Percentiles rank a stretch among this genome's conserved stretches.
phyloP scores from a whole-genome alignment of 2,329 filamentous ascomycete species.

The Colletotrichum eleusines region DNA sequence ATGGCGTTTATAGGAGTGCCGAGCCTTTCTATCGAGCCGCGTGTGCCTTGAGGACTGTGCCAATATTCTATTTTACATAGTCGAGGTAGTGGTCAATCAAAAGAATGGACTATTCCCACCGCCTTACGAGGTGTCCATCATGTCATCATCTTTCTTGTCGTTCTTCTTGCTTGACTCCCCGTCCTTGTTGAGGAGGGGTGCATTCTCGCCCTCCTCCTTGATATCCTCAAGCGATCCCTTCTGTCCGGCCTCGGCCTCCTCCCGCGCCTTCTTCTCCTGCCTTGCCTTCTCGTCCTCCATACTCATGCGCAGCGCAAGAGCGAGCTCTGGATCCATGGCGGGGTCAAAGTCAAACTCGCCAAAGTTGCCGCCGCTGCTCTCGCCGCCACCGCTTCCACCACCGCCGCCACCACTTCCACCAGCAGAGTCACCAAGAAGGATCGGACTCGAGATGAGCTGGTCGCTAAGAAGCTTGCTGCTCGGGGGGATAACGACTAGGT shows the following conservation, averaged over 20 bases:
- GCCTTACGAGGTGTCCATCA: slow-evolving; percentile 88
- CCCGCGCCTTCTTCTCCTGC: slow-evolving; percentile 85
- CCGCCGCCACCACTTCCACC: slow-evolving; percentile 62
- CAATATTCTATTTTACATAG: slow-evolving; percentile 42
- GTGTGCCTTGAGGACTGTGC: slow-evolving; percentile 30
- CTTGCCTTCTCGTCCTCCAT: slow-evolving; percentile 98
- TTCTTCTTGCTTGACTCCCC: slow-evolving; percentile 60
- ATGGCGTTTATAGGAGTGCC: slow-evolving; percentile 39
- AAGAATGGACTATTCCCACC: slow-evolving; percentile 7
- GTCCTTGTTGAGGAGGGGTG: slow-evolving; percentile 72
- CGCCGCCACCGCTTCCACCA: slow-evolving; percentile 64
- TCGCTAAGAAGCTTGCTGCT: slow-evolving; percentile 94
- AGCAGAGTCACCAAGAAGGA: slow-evolving; percentile 83
- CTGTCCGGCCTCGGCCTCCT: slow-evolving; percentile 78
- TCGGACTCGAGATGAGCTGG: slow-evolving; percentile 88
- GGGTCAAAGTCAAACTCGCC: slow-evolving; percentile 88
- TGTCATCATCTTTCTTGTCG: slow-evolving; percentile 69
- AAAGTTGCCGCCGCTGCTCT: slow-evolving; percentile 72
- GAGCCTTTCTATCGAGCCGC: slow-evolving; percentile 39
- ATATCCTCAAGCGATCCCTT: slow-evolving; percentile 86
- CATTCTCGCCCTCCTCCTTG: slow-evolving; percentile 80
- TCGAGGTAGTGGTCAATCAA: slow-evolving; percentile 31
- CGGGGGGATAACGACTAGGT: slow-evolving; percentile 90
- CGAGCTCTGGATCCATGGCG: slow-evolving; percentile 90
- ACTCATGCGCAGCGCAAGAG: slow-evolving; percentile 94